Evolutionary conservation across 2,329 filamentous ascomycete species (phyloP).

Genomic region (Phaeosphaeria sp.): DNA sequence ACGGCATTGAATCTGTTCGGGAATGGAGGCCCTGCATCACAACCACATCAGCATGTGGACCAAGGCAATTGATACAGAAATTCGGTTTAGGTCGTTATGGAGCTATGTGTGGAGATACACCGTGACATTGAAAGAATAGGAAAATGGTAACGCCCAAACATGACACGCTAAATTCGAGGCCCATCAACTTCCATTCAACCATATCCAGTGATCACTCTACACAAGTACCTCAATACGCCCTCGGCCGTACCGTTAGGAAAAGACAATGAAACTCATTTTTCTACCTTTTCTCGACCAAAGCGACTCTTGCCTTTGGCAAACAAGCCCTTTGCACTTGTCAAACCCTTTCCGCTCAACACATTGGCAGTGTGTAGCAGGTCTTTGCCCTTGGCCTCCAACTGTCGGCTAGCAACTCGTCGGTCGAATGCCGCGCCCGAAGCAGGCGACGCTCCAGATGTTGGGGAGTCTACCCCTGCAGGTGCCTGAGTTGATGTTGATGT

Average conservation of each 20-base stretch:
- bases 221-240: conserved; percentile 15
- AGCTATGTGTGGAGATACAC: conserved; percentile 30
- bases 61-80: conserved; percentile 14
- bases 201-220: conserved; percentile 18
- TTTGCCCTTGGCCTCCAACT: conserved; percentile 82
- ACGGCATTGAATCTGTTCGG: conserved; percentile 31
- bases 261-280: conserved; percentile 66
- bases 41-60: conserved; percentile 46
- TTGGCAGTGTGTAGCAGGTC: conserved; percentile 86
- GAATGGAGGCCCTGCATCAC: conserved; percentile 38
- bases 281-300: conserved; percentile 84
- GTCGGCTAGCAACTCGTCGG: conserved; percentile 30
- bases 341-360: conserved; percentile 69
- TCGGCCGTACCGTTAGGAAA: conserved; percentile 14
- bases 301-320: conserved; percentile 91
- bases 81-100: conserved; percentile 39
- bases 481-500: conserved; percentile 33
- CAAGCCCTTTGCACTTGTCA: conserved; percentile 86
- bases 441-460: conserved; percentile 22
- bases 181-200: conserved; percentile 17
- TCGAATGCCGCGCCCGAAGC: conserved; percentile 29
- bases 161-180: conserved; percentile 19
- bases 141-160: conserved; percentile 29
- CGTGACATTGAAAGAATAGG: conserved; percentile 20
- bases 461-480: conserved; percentile 31